Evolutionary conservation across 352 stramenopile species (phyloP).

Genomic region (Phytophthora ohioensis): DNA sequence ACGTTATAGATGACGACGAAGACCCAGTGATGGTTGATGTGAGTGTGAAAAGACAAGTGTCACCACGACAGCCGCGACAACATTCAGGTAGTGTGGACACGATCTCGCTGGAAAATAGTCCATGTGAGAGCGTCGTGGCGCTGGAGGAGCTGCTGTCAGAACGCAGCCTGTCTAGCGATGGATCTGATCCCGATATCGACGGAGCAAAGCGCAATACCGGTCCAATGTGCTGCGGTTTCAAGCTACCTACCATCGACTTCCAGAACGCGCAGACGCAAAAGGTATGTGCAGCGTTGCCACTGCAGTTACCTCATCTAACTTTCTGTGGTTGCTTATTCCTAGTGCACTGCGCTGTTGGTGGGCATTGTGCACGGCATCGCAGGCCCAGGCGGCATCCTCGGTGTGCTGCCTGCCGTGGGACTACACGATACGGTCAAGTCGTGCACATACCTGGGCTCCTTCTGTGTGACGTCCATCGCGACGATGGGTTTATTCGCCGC

Average conservation of each 20-base stretch:
- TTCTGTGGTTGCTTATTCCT: conserved; percentile 15
- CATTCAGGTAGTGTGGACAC: conserved; percentile 41
- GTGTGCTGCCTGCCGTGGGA: conserved; percentile 91
- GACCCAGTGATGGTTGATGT: conserved; percentile 28
- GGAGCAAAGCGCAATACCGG: conserved; percentile 30
- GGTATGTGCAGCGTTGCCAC: conserved; percentile 35
- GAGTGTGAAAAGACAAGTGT: conserved; percentile 12
- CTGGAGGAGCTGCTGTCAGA: conserved; percentile 58
- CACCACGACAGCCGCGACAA: conserved; percentile 7
- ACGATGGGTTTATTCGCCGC: conserved; percentile 93
- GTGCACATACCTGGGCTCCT: conserved; percentile 89
- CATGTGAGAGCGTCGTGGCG: conserved; percentile 60
- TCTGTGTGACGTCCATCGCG: conserved; percentile 89
- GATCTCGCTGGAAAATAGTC: conserved; percentile 55
- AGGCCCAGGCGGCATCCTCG: conserved; percentile 80
- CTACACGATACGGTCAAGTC: conserved; percentile 86
- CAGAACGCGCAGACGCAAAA: conserved; percentile 82
- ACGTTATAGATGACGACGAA: conserved; percentile 10
- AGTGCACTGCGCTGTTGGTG: conserved; percentile 84
- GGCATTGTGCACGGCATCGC: conserved; percentile 93
- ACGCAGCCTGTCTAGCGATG: conserved; percentile 29
- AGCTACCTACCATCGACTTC: conserved; percentile 65
- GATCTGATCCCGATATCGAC: conserved; percentile 28
- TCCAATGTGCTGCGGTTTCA: conserved; percentile 52
- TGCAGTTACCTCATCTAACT: conserved; percentile 4